Evolutionary conservation across 768 basidiomycete genomes (phyloP).

Genomic region (Amanita rimosa): DNA sequence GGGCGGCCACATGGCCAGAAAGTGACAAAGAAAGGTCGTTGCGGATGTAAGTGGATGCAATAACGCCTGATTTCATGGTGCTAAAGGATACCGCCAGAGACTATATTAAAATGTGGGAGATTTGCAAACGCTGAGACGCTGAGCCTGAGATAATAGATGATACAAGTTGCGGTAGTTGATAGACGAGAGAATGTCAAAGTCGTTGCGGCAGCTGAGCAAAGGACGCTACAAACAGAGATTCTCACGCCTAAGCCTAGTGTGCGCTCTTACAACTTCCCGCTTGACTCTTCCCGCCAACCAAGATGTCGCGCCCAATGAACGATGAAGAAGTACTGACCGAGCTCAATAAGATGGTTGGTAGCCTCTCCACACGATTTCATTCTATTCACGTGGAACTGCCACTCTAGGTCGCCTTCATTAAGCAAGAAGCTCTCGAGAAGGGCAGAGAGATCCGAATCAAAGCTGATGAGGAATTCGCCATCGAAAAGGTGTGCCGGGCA

Average conservation of each 20-base stretch:
- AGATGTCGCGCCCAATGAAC: slow-evolving; percentile 72
- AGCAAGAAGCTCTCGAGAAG: slow-evolving; percentile 96
- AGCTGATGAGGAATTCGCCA: slow-evolving; percentile 97
- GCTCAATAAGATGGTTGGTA: slow-evolving; percentile 95
- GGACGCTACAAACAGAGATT: background rate
- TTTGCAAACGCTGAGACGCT: slow-evolving; percentile 13
- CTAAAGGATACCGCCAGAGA: slow-evolving; percentile 19
- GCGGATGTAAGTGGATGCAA: slow-evolving; percentile 41
- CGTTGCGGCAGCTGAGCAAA: too few species aligned
- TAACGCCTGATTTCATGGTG: slow-evolving; percentile 10
- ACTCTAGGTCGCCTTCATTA: slow-evolving; percentile 89
- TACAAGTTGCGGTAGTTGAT: background rate
- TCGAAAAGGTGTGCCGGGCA: slow-evolving; percentile 67
- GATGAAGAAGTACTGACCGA: slow-evolving; percentile 94
- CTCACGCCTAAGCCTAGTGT: background rate
- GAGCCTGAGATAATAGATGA: background rate
- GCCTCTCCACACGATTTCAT: background rate
- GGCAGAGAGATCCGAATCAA: slow-evolving; percentile 95
- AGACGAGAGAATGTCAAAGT: too few species aligned
- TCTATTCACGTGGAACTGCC: background rate
- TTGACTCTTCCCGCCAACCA: background rate
- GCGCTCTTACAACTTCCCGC: too few species aligned
- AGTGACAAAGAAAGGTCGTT: slow-evolving; percentile 50
- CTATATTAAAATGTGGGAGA: slow-evolving; percentile 40
- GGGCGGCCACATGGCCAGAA: slow-evolving; percentile 64